Base-by-base conservation (phyloP, 2,329 filamentous ascomycete species). In the Davidsoniella neocaledoniae region DNA sequence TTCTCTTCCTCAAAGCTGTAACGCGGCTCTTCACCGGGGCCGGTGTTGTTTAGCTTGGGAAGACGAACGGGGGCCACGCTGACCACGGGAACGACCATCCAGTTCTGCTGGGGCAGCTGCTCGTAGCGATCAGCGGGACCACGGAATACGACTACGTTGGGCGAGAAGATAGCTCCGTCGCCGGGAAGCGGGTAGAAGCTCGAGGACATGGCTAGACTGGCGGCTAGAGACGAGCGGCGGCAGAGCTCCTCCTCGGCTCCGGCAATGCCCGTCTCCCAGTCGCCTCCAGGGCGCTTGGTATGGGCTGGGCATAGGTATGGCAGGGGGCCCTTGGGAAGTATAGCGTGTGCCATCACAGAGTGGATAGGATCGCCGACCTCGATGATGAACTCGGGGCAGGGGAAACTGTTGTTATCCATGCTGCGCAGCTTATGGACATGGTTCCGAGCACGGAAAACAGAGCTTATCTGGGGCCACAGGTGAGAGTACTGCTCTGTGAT, bases 231-330 rank as follows among this genome's bases (percentile, higher is more conserved):
- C 65, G 81, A 85, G 56, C 83, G 71, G 53, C 83, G 73, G 58
- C 82, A 84, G 37, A 88, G 72, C 56, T 80, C 80, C 63, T 87
- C 83, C 65, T 69, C 67, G 53, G 68, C 68, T 33, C 66, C 66
- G 2, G 65, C 61, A 10, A 65, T 69, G 54, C 70, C 71, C 5
- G 73, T 81, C 57, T 86, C 82, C 83, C 83, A 88, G 60, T 87
- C 82, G n/a, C 83, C 83, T 8, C 83, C 83, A 0, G 83, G 73
- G 37, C 81, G 71, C 59, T 81, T 83, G 61, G 87, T 83, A 63
- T 87, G 85, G 44, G 83, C 83, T 50, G 78, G 74, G 56, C 81
- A 85, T 54, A 86, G 75, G 52, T 85, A 79, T 0, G 80, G 77
- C 50, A 84, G 72, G 2, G 66, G 62, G 37, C 66, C 58, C 8